A percentile compares a stretch with the other conserved stretches of the same genome.
phyloP scores from a whole-genome alignment of 2,329 filamentous ascomycete species.

The Colletotrichum simmondsii region DNA sequence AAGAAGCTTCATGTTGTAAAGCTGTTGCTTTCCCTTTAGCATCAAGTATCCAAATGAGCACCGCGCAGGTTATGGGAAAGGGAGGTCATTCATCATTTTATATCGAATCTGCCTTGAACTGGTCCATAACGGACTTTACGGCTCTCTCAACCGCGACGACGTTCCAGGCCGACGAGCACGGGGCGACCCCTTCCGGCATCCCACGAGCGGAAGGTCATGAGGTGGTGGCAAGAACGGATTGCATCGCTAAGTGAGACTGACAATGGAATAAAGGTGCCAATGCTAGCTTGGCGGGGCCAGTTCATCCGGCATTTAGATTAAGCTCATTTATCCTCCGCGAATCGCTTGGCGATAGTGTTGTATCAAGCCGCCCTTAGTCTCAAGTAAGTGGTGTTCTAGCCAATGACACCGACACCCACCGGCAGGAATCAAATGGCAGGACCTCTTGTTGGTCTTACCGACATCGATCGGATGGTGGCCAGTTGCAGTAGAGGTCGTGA shows the following conservation, averaged over 20 bases:
- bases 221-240: not conserved
- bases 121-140: not conserved
- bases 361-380: not conserved
- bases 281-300: not conserved
- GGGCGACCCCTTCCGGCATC: not conserved
- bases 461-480: not conserved
- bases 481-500: not conserved
- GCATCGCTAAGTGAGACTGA: not conserved
- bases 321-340: slow-evolving; percentile 5
- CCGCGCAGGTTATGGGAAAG: not conserved
- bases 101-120: not conserved
- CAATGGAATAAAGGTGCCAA: not conserved
- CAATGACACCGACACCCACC: not conserved
- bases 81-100: not conserved
- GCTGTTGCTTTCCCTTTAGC: not conserved
- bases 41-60: too few species aligned
- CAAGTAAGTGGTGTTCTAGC: not conserved
- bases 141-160: not conserved
- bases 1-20: slow-evolving; percentile 37
- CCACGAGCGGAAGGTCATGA: not conserved
- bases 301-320: slow-evolving; percentile 23
- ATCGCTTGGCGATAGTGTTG: slow-evolving; percentile 3
- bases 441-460: not conserved
- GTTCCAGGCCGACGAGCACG: not conserved
- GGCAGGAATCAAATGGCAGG: not conserved